Evolutionary conservation across 2,329 filamentous ascomycete genomes (phyloP), one percentile per base, ranked within the genome.

Genomic region (Boeremia lycopersici): DNA sequence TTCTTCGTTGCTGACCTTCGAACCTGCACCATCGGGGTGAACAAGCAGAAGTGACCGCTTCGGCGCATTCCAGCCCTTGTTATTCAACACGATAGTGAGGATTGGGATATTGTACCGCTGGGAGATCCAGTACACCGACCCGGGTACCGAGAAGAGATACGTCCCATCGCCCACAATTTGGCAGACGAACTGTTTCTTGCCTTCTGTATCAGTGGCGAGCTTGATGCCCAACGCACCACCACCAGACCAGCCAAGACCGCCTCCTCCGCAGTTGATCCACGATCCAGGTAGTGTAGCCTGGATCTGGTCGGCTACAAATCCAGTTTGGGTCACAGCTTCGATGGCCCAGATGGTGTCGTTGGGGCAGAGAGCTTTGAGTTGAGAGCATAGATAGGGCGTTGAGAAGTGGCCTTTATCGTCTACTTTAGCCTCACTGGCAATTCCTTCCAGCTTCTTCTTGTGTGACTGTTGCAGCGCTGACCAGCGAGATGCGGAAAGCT

Each of bases 201-300:
- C 76, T 56, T 81, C 74, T 2, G 74, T 72, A 44, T 87, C 82
- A 0, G 81, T 80, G 0, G 89, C 90, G 7, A 93, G 81, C 70
- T 93, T 92, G 68, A 93, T 87, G 2, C 90, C 90, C 3, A 93
- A 73, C 0, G 88, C 87, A 26, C 65, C 90, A 12, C 90, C 90
- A 12, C 89, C 90, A 10, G 86, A 89, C 90, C 90, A 93, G 2
- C 90, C 90, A 0, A 93, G 84, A 2, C 90, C 90, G 12, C 89
- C 90, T 0, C 88, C 90, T 1, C 90, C 90, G 69, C 89, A 93
- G 71, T 92, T 93, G 66, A 93, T 85, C 88, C 88, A 92, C 0
- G 85, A 86, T 0, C 89, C 89, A 0, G 90, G 89, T 0, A 85
- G 68, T 0, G 82, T 86, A 2, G 86, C 82, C 64, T 86, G 86